Conservation (phyloP, 2,329 filamentous ascomycete genomes). For the Monosporascus sp. region DNA sequence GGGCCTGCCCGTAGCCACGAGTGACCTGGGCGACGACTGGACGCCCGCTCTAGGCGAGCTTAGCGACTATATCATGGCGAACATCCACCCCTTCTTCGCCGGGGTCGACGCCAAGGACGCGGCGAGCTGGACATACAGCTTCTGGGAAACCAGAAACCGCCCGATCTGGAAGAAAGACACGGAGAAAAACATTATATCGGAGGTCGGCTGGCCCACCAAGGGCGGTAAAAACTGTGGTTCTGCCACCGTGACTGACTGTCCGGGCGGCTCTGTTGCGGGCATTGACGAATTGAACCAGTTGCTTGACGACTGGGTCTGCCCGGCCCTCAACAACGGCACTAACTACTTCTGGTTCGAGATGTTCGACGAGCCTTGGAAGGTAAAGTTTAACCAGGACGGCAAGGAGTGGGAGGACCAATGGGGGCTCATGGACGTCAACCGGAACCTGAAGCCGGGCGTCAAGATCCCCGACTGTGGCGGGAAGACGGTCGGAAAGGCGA, state of each 20-base stretch:
- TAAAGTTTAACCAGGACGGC: conserved; percentile 59
- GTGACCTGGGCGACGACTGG: conserved; percentile 89
- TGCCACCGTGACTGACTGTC: conserved; percentile 47
- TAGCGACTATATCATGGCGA: conserved; percentile 90
- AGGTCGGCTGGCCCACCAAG: conserved; percentile 84
- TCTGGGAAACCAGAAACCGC: conserved; percentile 71
- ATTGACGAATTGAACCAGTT: conserved; percentile 80
- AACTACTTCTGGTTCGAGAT: conserved; percentile 98
- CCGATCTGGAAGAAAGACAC: conserved; percentile 57
- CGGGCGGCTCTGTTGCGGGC: conserved; percentile 68
- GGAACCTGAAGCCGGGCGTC: conserved; percentile 78
- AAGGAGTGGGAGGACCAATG: conserved; percentile 93
- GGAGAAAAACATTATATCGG: conserved; percentile 73
- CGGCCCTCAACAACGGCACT: conserved; percentile 72
- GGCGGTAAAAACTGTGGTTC: conserved; percentile 75
- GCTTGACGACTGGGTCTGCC: conserved; percentile 80
- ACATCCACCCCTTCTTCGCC: conserved; percentile 94
- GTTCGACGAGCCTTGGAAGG: conserved; percentile 96
- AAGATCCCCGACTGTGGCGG: conserved; percentile 84
- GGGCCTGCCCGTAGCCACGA: conserved; percentile 74
- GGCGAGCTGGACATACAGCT: conserved; percentile 74
- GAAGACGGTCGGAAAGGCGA: conserved; percentile 46
- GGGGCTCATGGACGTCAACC: conserved; percentile 82
- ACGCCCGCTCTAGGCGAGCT: conserved; percentile 59
- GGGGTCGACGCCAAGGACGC: conserved; percentile 65